phyloP scores from a whole-genome alignment of 768 basidiomycete genomes.

The Mrakia blollopis region DNA sequence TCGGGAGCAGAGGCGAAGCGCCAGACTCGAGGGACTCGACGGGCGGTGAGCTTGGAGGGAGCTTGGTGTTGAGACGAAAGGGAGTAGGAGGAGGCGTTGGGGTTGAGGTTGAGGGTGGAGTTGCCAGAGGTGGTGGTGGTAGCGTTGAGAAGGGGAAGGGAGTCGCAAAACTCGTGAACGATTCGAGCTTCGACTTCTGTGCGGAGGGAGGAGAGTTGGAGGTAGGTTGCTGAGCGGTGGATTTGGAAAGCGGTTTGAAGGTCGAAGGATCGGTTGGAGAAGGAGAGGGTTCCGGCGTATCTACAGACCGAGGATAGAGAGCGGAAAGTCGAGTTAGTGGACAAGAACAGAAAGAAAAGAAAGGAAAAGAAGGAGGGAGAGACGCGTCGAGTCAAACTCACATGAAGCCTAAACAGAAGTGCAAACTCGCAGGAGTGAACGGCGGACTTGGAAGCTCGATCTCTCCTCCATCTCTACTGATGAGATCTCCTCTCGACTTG shows the following conservation, averaged over 20 bases:
- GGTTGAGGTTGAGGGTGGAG: neutral
- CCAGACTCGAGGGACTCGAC: slow-evolving; percentile 73
- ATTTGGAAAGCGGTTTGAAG: slow-evolving; percentile 87
- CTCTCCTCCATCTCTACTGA: slow-evolving; percentile 8
- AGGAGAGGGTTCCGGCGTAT: slow-evolving; percentile 88
- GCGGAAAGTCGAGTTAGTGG: slow-evolving; percentile 53
- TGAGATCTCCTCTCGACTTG: neutral
- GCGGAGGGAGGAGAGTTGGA: slow-evolving; percentile 65
- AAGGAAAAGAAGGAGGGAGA: neutral
- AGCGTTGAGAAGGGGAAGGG: slow-evolving; percentile 4
- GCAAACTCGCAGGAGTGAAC: slow-evolving; percentile 30
- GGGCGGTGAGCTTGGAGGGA: slow-evolving; percentile 49
- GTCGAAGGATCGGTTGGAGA: slow-evolving; percentile 89
- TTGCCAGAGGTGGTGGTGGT: neutral
- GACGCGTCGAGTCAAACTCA: neutral
- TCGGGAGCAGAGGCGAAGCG: slow-evolving; percentile 74
- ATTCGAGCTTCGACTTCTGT: slow-evolving; percentile 77
- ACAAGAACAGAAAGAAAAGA: neutral
- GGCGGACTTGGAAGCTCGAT: slow-evolving; percentile 28
- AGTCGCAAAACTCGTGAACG: slow-evolving; percentile 77
- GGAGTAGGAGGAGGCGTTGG: neutral
- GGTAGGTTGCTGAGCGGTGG: slow-evolving; percentile 73
- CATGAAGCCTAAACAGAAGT: slow-evolving; percentile 33
- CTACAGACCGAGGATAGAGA: slow-evolving; percentile 71
- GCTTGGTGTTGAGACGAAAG: neutral